These are phyloP conservation scores for Mollisiaceae sp. DNA, from an alignment of 2,329 filamentous ascomycete genomes.

Conservation along the genomic window DNA sequence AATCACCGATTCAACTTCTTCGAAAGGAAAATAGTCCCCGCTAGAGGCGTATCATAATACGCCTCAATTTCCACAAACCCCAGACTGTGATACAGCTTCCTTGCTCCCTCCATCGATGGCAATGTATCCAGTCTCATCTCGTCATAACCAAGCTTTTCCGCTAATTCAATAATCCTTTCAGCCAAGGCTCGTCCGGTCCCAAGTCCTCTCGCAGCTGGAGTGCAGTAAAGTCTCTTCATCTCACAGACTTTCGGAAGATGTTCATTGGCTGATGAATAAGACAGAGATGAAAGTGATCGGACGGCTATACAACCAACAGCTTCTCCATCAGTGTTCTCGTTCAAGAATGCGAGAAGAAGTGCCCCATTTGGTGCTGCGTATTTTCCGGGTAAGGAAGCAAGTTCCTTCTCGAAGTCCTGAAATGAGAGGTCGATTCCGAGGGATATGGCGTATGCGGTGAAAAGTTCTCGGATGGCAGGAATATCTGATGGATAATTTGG, in stretches of 20 bases:
- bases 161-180: conserved; percentile 49
- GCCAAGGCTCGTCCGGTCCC: conserved; percentile 56
- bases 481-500: conserved; percentile 48
- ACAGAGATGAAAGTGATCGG: conserved; percentile 44
- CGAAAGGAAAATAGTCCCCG: conserved; percentile 57
- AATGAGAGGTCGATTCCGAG: conserved; percentile 61
- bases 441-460: conserved; percentile 49
- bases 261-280: neutral
- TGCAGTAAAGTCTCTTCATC: conserved; percentile 63
- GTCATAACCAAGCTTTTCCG: conserved; percentile 53
- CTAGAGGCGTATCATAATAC: conserved; percentile 62
- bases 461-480: conserved; percentile 47
- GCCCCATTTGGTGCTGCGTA: conserved; percentile 54
- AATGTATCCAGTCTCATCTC: conserved; percentile 62
- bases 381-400: conserved; percentile 58
- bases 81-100: conserved; percentile 52
- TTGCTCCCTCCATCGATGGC: conserved; percentile 55
- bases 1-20: conserved; percentile 1
- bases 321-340: conserved; percentile 16
- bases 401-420: conserved; percentile 59
- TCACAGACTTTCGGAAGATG: conserved; percentile 43
- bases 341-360: conserved; percentile 51
- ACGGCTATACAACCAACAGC: conserved; percentile 57
- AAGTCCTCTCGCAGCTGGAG: conserved; percentile 52
- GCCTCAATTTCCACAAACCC: conserved; percentile 57